Evolutionary conservation across 2,329 filamentous ascomycete genomes (phyloP), one percentile per base, ranked within the genome.

Genomic region (Aspergillus awamori): DNA sequence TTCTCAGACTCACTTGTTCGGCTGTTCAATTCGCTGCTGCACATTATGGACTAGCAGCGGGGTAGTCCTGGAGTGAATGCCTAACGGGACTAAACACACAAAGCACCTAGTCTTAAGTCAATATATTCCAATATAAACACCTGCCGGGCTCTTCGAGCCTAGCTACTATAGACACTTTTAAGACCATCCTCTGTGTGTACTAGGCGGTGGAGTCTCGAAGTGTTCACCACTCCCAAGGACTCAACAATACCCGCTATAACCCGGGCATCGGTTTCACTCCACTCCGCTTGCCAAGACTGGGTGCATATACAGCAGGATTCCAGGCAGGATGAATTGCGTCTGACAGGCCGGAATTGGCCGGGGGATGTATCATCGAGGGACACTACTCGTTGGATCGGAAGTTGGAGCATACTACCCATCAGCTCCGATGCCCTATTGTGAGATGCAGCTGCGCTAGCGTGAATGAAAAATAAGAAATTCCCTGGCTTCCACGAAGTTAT

Each of bases 91-190:
- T 1, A 2, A 11, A 36, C 33, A 11, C 5, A 36, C 13, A 79
- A 69, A 64, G 74, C 68, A 38, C 39, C 41, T 52, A 30, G 22
- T 38, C 15, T 47, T 10, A 4, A 7, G 10, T 22, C 41, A 13
- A 13, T 22, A n/a, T 24, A 5, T 17, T 11, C 13, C 17, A 13
- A 43, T 8, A 10, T 22, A 5, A 45, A 22, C 3, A n/a, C 41
- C 41, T n/a, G 17, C 22, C 10, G 20, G 13, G 41, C 17, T 45
- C 13, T 45, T 10, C 20, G 8, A 10, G 41, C 17, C 8, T 45
- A 45, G 41, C 20, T 45, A 8, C 20, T 2, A 45, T 7, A 20
- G 7, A 10, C n/a, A 43, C 8, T 22, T 4, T 6, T 6, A 10
- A 43, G 39, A 43, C n/a, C n/a, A 22, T n/a, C 20, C 41, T 45